Base-by-base conservation (phyloP, 495 filamentous ascomycete genomes). In the Ramalina peruviana region DNA sequence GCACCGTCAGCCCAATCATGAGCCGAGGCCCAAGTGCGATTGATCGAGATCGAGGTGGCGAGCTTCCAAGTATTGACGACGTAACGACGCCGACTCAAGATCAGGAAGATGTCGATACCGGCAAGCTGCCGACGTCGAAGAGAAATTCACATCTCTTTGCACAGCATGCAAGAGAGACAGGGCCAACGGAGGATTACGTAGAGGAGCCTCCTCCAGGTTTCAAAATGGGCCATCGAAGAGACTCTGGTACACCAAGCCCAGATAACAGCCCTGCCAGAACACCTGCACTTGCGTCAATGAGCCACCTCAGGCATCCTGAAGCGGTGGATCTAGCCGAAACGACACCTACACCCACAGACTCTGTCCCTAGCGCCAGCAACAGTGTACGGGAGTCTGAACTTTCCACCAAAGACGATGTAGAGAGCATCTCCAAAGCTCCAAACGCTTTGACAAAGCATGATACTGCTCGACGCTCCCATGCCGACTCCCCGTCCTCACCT, bases 1-100 rank as follows among this genome's bases (percentile, higher is more conserved):
- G 78, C 47, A 69, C 66, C 20, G 80, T 86, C 51, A 83, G 79
- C 55, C 82, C 82, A 1, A 85, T 86, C 40, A 83, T 85, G 47
- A 71, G 74, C 50, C 63, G 67, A 43, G 68, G 68, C 16, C 66
- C 74, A 20, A 70, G 69, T 54, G 55, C 58, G 25, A 57, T 63
- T 41, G 57, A 56, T 46, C 58, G 63, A 30, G 40, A 60, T 15
- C 25, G 54, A 48, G 41, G 40, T 20, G 19, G 43, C 21, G 40
- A 40, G 23, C 40, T 49, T 42, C 67, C 62, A 45, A 59, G 49
- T 25, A 43, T 51, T 23, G 60, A 57, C 17, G 69, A 75, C 41
- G 61, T 63, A 40, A 68, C 67, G 36, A 79, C 78, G 0, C 74
- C 76, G 10, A 74, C 74, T 0, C 82, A 82, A 54, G 60, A 63